Percentiles rank a stretch among this genome's conserved stretches.
These are phyloP conservation scores for Erodium maritimum DNA, from an alignment of 345 rosid genomes.

Conservation along the genomic window DNA sequence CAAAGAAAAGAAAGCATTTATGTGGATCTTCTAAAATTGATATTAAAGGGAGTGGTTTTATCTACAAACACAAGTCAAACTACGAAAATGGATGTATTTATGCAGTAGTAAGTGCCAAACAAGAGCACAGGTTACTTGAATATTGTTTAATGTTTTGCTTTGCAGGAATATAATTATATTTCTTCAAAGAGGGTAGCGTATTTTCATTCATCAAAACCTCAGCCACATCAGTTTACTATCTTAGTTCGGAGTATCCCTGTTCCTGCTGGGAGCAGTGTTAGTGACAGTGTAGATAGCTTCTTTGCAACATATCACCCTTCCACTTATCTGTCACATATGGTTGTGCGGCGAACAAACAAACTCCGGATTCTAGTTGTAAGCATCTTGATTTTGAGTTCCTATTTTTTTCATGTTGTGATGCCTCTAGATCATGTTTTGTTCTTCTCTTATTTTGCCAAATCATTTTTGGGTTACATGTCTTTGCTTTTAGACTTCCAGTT, in stretches of 20 bases:
- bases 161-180: conserved; percentile 71
- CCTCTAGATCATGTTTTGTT: background rate
- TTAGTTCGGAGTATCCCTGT: conserved; percentile 72
- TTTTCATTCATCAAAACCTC: conserved; percentile 73
- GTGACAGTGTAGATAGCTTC: conserved; percentile 72
- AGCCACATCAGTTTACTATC: conserved; percentile 84
- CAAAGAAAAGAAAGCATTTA: background rate
- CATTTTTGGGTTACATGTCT: background rate
- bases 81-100: too few species aligned
- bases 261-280: conserved; percentile 51
- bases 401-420: background rate
- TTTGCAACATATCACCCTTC: conserved; percentile 54
- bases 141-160: background rate
- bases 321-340: conserved; percentile 69
- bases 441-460: background rate
- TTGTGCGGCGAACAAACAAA: conserved; percentile 66
- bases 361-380: conserved; percentile 62
- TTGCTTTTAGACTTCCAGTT: background rate
- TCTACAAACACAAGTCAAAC: too few species aligned
- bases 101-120: too few species aligned
- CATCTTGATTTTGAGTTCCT: conserved; percentile 1
- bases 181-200: conserved; percentile 60
- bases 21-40: background rate
- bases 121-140: too few species aligned
- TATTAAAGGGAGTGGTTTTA: too few species aligned